Base-by-base conservation (phyloP, 345 rosid species). In the Ceriops zippeliana region DNA sequence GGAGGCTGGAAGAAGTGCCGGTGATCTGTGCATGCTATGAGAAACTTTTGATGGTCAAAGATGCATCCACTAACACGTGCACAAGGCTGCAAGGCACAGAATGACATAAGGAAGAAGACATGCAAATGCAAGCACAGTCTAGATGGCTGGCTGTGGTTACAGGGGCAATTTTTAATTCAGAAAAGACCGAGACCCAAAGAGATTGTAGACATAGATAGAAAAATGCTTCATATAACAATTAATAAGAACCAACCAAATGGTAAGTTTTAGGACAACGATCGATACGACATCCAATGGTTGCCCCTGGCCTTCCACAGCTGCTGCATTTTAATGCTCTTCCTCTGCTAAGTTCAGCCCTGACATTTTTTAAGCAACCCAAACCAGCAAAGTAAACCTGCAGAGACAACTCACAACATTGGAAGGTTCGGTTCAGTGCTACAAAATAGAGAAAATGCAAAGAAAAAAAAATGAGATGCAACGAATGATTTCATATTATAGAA, bases 351-450 rank as follows among this genome's bases (percentile, higher is more conserved):
- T 97, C 99, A 42, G 99, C 97, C 83, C 96, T 87, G 59, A 95
- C 83, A 74, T 88, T 95, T n/a, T 90, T 95, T 78, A 95, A 87
- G 93, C 90, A 72, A 65, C 99, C 99, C 79, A 95, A 80, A 68
- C 97, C 96, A 77, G 99, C 99, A 84, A 95, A 95, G 76, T 95
- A 95, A 62, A 95, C 99, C 99, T 95, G n/a, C n/a, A 78, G 65
- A 56, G 24, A 70, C 16, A 56, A 69, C 76, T 58, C 68, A 79
- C 34, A 26, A 27, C 30, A 61, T 10, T 80, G 53, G 59, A 31
- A 52, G 32, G 60, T 38, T 70, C 46, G 32, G 60, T 38, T 70
- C 46, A 76, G 58, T 53, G 65, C 37, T 74, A 52, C 62, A 21
- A 38, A 20, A 51, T 7, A 52, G 5, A 51, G 1, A 6, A 49